Base-by-base conservation (phyloP, 2,329 filamentous ascomycete species). In the Diaporthe sp. region DNA sequence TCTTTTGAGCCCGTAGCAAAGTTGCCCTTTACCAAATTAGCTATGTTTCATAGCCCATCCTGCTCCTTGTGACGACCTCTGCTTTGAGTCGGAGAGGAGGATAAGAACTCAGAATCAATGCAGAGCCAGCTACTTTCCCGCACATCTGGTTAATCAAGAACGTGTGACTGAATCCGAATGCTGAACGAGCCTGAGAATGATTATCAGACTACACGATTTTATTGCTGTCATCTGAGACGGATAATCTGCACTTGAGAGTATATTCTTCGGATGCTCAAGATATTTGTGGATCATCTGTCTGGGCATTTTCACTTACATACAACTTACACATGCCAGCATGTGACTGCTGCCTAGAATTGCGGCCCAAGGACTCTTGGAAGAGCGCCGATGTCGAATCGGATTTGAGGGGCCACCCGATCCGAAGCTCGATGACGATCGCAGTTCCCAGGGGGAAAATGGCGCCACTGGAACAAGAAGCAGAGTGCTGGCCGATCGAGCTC, bases 341-440 rank as follows among this genome's bases (percentile, higher is more conserved):
- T 55, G n/a, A 39, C n/a, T 55, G 65, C 49, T 69, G 49, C 49
- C 49, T 69, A 22, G n/a, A 69, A 55, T 42, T 51, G 31, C 15
- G 65, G 65, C n/a, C 46, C 34, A 42, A 42, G 51, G n/a, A 22
- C 15, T 42, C 34, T 22, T 42, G 34, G 31, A 69, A n/a, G 34
- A 55, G 34, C 31, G 13, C 17, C n/a, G 34, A 28, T 28, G 49
- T 42, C 46, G 49, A 55, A 69, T 69, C 34, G n/a, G 49, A 69
- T 39, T 53, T 12, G 17, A 55, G 15, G 31, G 42, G 34, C 15
- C 46, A 37, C 12, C n/a, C 22, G 46, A 55, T 42, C 31, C 15
- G 65, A 17, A 28, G 4, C n/a, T 19, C 17, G 28, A 22, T 55
- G 65, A 53, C 31, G n/a, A 51, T 39, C 31, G 46, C n/a, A 25